phyloP scores from a whole-genome alignment of 2,329 filamentous ascomycete species.

The Hypoxylon sp. region DNA sequence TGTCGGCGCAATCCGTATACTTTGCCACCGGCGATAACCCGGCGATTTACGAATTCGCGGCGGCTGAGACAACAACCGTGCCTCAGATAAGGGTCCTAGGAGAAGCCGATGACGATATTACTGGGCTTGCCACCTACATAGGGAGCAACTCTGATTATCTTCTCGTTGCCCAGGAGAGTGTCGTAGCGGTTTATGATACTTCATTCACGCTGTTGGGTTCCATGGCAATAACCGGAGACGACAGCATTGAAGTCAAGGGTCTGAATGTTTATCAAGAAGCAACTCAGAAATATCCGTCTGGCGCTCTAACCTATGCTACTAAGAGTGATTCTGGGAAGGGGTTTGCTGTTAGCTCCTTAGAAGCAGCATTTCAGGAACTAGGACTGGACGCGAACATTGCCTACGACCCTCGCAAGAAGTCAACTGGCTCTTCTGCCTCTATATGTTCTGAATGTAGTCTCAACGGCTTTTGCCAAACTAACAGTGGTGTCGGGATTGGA shows the following conservation, averaged over 20 bases:
- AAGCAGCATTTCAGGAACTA: conserved; percentile 54
- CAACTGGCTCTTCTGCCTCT: conserved; percentile 47
- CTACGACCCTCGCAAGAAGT: conserved; percentile 56
- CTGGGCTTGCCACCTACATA: conserved; percentile 60
- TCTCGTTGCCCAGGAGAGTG: conserved; percentile 58
- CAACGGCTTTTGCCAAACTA: conserved; percentile 57
- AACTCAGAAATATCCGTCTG: conserved; percentile 56
- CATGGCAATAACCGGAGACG: conserved; percentile 55
- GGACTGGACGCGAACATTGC: conserved; percentile 56
- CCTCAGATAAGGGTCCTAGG: conserved; percentile 58
- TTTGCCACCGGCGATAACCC: conserved; percentile 59
- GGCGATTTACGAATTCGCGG: conserved; percentile 57
- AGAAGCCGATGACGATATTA: conserved; percentile 57
- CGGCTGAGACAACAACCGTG: conserved; percentile 57
- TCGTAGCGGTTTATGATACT: conserved; percentile 58
- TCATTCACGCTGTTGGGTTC: conserved; percentile 57
- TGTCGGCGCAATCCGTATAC: conserved; percentile 56
- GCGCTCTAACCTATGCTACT: conserved; percentile 59
- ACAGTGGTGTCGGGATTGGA: conserved; percentile 3
- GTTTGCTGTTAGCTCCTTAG: conserved; percentile 59
- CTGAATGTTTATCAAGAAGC: conserved; percentile 59
- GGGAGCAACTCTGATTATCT: conserved; percentile 57
- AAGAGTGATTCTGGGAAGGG: conserved; percentile 58
- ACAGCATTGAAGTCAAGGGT: conserved; percentile 61
- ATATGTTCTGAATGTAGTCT: conserved; percentile 56